Conservation (phyloP, 1,139 yeast species). For the Hanseniaspora sp. region DNA sequence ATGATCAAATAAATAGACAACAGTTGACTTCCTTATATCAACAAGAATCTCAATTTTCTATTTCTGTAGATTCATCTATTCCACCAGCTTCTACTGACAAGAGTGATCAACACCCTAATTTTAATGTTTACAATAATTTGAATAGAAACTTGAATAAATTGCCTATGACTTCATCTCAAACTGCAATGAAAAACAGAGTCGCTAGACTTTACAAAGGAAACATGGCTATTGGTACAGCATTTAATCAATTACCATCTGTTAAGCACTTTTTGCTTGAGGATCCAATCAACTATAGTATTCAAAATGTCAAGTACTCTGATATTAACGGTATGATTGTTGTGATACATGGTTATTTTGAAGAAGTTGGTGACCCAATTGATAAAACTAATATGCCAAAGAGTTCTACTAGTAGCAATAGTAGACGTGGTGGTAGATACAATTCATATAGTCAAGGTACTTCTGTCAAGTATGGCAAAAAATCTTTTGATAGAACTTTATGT, state of each 20-base stretch:
- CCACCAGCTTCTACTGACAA: conserved; percentile 37
- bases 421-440: conserved; percentile 27
- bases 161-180: conserved; percentile 30
- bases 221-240: conserved; percentile 49
- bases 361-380: conserved; percentile 44
- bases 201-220: conserved; percentile 61
- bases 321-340: conserved; percentile 66
- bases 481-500: conserved; percentile 83
- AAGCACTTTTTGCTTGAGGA: conserved; percentile 55
- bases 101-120: conserved; percentile 36
- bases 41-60: conserved; percentile 72
- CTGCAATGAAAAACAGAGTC: conserved; percentile 46
- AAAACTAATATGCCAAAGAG: conserved; percentile 25
- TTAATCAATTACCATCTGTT: conserved; percentile 61
- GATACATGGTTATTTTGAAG: conserved; percentile 77
- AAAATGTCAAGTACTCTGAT: conserved; percentile 60
- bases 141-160: conserved; percentile 63
- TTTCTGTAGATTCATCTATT: conserved; percentile 43
- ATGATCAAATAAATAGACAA: conserved; percentile 44
- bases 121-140: conserved; percentile 53
- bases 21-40: conserved; percentile 68
- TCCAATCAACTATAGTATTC: conserved; percentile 65
- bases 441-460: conserved; percentile 27
- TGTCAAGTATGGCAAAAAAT: conserved; percentile 46
- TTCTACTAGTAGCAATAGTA: conserved; percentile 31